Evolutionary conservation across 352 stramenopile species (phyloP).

Genomic region (Pythium insidiosum): DNA sequence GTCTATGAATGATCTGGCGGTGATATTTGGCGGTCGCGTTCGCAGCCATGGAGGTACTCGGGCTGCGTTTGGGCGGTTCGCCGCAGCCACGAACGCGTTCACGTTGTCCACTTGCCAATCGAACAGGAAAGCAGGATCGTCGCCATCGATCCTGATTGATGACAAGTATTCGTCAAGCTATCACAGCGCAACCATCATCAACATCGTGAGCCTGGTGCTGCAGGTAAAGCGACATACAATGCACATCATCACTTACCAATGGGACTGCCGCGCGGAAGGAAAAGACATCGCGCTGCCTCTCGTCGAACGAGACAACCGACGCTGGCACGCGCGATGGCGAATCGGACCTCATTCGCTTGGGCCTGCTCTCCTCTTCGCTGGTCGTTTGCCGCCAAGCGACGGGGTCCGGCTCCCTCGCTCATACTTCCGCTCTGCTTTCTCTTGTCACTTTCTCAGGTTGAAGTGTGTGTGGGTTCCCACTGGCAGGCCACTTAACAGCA

Average conservation of each 20-base stretch:
- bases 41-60: slow-evolving; percentile 12
- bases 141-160: slow-evolving; percentile 13
- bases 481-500: too few species aligned
- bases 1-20: slow-evolving; percentile 14
- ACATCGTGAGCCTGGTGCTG: slow-evolving; percentile 6
- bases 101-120: slow-evolving; percentile 11
- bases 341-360: slow-evolving; percentile 10
- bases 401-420: slow-evolving; percentile 3
- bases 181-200: slow-evolving; percentile 1
- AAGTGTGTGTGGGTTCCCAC: too few species aligned
- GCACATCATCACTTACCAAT: slow-evolving; percentile 15
- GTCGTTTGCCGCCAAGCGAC: slow-evolving; percentile 3
- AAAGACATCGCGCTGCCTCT: slow-evolving; percentile 15
- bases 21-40: slow-evolving; percentile 18
- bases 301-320: too few species aligned
- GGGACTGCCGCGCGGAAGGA: slow-evolving; percentile 13
- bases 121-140: slow-evolving; percentile 12
- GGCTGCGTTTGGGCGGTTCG: slow-evolving; percentile 7
- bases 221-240: slow-evolving; percentile 4
- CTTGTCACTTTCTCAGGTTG: slow-evolving; percentile 6
- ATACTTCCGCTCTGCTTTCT: slow-evolving; percentile 6
- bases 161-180: slow-evolving; percentile 13
- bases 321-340: too few species aligned
- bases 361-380: neutral
- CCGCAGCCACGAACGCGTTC: slow-evolving; percentile 13